Percentiles rank a stretch among this genome's conserved stretches.
Conservation (phyloP, 306 rosid species). For the Luffa acutangula region DNA sequence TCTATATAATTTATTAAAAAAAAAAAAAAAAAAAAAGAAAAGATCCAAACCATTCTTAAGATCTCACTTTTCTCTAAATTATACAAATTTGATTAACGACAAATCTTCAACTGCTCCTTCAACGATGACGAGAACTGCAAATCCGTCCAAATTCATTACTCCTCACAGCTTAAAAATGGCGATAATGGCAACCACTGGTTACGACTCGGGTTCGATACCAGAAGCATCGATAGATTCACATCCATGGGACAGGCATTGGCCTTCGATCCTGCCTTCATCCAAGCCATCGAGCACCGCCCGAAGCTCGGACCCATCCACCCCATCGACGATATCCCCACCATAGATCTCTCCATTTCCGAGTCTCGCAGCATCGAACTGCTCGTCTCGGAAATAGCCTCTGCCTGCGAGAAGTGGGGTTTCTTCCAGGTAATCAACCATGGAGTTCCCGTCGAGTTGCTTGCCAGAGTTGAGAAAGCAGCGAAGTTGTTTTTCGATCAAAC, state of each 20-base stretch:
- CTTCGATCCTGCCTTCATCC: neutral
- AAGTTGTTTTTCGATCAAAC: constrained; percentile 32
- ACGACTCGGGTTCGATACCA: neutral
- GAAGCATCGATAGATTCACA: neutral
- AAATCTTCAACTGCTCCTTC: neutral
- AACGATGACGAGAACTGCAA: neutral
- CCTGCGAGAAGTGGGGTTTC: constrained; percentile 74
- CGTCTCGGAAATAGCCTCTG: constrained; percentile 35
- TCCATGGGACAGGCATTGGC: neutral
- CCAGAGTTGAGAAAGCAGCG: constrained; percentile 28
- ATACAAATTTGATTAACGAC: neutral
- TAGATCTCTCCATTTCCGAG: constrained; percentile 36
- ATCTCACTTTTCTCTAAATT: no score
- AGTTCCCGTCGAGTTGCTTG: constrained; percentile 28
- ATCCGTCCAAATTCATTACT: neutral
- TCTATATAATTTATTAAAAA: no score
- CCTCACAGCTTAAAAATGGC: neutral
- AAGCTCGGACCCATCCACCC: neutral
- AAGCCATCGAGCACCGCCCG: neutral
- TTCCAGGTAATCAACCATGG: constrained; percentile 75
- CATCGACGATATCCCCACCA: constrained; percentile 34
- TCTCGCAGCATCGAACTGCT: constrained; percentile 5
- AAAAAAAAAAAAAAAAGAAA: no score
- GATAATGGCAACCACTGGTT: neutral
- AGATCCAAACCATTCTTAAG: no score